phyloP scores from a whole-genome alignment of 148 eudicot genomes.

The Rhododendron ovatum region DNA sequence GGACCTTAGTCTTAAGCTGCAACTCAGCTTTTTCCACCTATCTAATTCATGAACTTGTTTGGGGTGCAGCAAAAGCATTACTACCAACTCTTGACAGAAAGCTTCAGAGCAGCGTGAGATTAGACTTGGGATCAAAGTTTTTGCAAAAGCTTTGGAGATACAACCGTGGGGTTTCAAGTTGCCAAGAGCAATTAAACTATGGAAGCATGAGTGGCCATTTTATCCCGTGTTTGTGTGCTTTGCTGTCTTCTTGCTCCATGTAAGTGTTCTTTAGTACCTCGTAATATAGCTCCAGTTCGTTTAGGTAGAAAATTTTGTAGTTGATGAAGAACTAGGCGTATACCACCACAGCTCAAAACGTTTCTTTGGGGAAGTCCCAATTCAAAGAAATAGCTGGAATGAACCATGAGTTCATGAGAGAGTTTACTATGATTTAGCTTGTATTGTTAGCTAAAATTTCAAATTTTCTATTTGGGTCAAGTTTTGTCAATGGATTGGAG shows the following conservation, averaged over 20 bases:
- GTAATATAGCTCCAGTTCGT: background rate
- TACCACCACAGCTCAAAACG: background rate
- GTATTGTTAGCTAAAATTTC: background rate
- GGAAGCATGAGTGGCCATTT: conserved; percentile 1
- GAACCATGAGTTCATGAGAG: background rate
- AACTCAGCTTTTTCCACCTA: background rate
- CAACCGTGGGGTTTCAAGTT: background rate
- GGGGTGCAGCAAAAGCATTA: conserved; percentile 37
- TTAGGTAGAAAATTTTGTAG: background rate
- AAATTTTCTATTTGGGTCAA: background rate
- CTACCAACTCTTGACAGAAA: conserved; percentile 25
- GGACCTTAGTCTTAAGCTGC: background rate
- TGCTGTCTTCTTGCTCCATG: background rate
- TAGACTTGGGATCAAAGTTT: background rate
- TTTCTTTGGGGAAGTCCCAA: background rate
- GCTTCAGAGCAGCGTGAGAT: conserved; percentile 22
- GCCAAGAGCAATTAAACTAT: background rate
- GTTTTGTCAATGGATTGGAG: background rate
- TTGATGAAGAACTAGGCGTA: background rate
- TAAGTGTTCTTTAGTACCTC: background rate
- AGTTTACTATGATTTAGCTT: background rate
- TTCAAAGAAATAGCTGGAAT: background rate
- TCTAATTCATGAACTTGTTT: conserved; percentile 1
- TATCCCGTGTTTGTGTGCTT: background rate
- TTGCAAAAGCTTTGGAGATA: background rate